Evolutionary conservation across 352 stramenopile species (phyloP).

Genomic region (Elongisporangium undulatum): DNA sequence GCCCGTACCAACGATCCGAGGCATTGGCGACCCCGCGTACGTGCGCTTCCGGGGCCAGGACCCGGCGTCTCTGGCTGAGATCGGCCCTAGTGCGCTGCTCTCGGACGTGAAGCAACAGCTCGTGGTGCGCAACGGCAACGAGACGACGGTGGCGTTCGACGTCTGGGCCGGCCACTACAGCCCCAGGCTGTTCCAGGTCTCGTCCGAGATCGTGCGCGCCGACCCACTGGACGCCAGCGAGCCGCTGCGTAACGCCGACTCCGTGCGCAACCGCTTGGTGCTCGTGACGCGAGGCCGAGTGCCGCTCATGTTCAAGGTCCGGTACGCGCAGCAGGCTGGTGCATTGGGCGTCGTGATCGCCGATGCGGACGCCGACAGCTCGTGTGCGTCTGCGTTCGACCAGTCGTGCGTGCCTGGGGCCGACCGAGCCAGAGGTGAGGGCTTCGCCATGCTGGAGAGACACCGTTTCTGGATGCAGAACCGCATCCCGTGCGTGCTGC

Average conservation of each 20-base stretch:
- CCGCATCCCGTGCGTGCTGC: constrained; percentile 63
- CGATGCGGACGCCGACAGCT: constrained; percentile 26
- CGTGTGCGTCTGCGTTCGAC: constrained; percentile 52
- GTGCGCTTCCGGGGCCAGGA: constrained; percentile 2
- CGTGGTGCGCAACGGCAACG: constrained; percentile 13
- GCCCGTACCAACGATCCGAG: constrained; percentile 37
- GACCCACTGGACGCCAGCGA: constrained; percentile 52
- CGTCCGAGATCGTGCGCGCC: constrained; percentile 55
- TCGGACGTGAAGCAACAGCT: constrained; percentile 56
- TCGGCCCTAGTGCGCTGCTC: constrained; percentile 28
- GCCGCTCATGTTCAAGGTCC: constrained; percentile 66
- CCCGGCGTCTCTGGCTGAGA: constrained; percentile 1
- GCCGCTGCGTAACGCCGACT: constrained; percentile 41
- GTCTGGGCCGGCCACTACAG: constrained; percentile 71
- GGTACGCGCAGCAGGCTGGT: constrained; percentile 55
- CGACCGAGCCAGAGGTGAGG: constrained; percentile 36
- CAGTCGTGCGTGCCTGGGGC: constrained; percentile 62
- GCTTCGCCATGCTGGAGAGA: constrained; percentile 49
- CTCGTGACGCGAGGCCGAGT: constrained; percentile 44
- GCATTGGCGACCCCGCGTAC: constrained; percentile 41
- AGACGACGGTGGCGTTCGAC: constrained; percentile 19
- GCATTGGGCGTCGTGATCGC: constrained; percentile 63
- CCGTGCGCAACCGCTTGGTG: constrained; percentile 53
- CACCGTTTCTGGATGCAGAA: constrained; percentile 47
- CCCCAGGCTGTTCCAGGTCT: constrained; percentile 58